Conservation (phyloP, 129 eudicot genomes). For the Rutidosis leptorrhynchoides region DNA sequence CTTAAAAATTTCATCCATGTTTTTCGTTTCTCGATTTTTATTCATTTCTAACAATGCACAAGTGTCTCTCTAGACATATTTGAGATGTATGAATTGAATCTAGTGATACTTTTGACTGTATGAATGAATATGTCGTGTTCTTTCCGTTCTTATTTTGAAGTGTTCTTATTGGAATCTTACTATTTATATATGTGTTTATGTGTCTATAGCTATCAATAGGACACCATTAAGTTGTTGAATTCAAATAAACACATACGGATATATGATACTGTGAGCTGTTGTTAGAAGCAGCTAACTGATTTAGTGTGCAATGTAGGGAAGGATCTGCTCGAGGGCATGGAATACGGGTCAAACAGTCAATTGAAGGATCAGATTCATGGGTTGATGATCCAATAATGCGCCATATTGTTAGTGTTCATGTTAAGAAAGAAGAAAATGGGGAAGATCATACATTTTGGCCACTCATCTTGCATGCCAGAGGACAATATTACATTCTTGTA, state of each 20-base stretch:
- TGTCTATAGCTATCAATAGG: background rate
- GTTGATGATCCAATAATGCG: constrained; percentile 95
- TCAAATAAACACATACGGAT: background rate
- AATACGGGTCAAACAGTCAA: constrained; percentile 69
- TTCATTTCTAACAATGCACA: background rate
- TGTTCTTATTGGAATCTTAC: background rate
- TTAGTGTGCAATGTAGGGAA: constrained; percentile 58
- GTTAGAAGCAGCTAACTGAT: constrained; percentile 4
- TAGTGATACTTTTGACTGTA: background rate
- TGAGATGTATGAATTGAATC: background rate
- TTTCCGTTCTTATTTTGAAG: too few species aligned
- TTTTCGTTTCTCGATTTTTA: background rate
- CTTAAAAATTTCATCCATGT: background rate
- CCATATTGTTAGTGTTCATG: constrained; percentile 63
- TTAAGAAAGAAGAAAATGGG: constrained; percentile 57
- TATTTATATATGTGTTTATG: background rate
- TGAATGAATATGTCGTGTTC: background rate
- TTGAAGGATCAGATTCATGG: constrained; percentile 98
- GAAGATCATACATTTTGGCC: constrained; percentile 70
- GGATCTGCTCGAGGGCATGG: constrained; percentile 95
- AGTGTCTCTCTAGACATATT: background rate
- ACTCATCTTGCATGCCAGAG: constrained; percentile 65
- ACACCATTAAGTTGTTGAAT: background rate
- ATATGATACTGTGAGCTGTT: constrained; percentile 13
- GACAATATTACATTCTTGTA: constrained; percentile 63